Conservation (phyloP, 1,284 basidiomycete genomes). For the Singerocomus rubriflavus region DNA sequence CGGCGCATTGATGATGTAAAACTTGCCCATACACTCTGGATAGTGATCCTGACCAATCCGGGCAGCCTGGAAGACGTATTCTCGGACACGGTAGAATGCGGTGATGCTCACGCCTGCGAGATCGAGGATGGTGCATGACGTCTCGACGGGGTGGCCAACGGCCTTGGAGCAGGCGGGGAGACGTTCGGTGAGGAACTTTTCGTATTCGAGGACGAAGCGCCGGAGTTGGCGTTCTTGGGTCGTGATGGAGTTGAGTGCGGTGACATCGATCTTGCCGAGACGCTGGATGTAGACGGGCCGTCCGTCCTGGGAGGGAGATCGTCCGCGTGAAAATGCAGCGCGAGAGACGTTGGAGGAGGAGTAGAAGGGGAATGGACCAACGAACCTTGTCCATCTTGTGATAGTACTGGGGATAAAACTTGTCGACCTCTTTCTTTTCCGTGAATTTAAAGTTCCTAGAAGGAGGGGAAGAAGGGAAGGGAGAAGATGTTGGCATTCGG, state of each 20-base stretch:
- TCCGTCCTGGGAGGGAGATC: constrained; percentile 63
- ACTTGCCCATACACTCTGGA: constrained; percentile 94
- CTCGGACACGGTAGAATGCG: constrained; percentile 90
- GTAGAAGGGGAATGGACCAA: background rate
- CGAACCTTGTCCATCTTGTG: constrained; percentile 92
- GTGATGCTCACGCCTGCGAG: constrained; percentile 78
- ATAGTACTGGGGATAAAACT: constrained; percentile 95
- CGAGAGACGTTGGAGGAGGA: no score
- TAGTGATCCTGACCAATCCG: constrained; percentile 90
- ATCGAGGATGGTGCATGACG: constrained; percentile 98
- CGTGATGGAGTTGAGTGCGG: constrained; percentile 77
- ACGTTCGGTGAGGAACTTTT: constrained; percentile 78
- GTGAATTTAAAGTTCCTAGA: constrained; percentile 83
- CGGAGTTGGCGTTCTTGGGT: constrained; percentile 88
- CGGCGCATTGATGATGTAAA: constrained; percentile 95
- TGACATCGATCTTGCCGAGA: constrained; percentile 88
- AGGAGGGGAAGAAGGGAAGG: background rate
- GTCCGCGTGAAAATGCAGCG: background rate
- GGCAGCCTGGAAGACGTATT: constrained; percentile 82
- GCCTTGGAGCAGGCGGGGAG: constrained; percentile 80
- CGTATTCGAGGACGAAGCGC: constrained; percentile 92
- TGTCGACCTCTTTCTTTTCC: constrained; percentile 82
- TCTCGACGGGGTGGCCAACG: constrained; percentile 87
- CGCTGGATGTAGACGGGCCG: constrained; percentile 95
- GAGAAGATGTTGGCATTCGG: background rate